These are phyloP conservation scores for Stephanodiscus minutulus DNA, from an alignment of 108 stramenopile genomes.

Conservation along the genomic window DNA sequence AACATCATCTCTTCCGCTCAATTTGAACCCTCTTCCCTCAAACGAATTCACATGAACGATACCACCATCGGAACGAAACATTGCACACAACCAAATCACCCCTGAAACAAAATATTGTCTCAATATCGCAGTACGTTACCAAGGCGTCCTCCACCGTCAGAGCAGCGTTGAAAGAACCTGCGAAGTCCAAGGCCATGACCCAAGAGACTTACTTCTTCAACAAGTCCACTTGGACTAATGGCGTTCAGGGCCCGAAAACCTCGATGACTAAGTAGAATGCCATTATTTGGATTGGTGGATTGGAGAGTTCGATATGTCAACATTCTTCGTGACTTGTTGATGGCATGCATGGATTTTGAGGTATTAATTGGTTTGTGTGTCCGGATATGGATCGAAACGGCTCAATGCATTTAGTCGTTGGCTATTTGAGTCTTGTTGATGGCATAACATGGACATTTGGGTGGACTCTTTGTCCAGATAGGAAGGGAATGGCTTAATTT, in stretches of 20 bases:
- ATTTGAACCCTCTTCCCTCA: not conserved
- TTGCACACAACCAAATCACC: not conserved
- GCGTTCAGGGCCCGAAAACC: constrained; percentile 59
- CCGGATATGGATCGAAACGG: not conserved
- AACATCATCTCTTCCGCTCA: not conserved
- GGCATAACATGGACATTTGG: too few relatives aligned
- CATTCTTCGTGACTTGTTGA: not conserved
- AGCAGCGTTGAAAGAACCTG: constrained; percentile 87
- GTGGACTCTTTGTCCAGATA: too few relatives aligned
- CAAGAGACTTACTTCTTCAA: constrained; percentile 83
- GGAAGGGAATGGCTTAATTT: too few relatives aligned
- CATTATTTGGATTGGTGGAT: constrained; percentile 11
- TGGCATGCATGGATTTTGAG: not conserved
- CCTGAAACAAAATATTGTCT: not conserved
- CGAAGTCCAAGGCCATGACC: constrained; percentile 77
- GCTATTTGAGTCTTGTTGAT: too few relatives aligned
- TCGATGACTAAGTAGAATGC: not conserved
- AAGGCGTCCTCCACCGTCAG: constrained; percentile 77
- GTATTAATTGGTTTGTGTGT: not conserved
- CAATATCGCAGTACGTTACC: constrained; percentile 75
- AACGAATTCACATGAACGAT: not conserved
- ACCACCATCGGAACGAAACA: not conserved
- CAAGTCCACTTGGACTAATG: constrained; percentile 56
- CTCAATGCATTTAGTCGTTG: not conserved
- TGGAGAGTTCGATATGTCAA: not conserved